These are phyloP conservation scores for Leccinellum albellum DNA, from an alignment of 768 basidiomycete genomes.

Conservation along the genomic window DNA sequence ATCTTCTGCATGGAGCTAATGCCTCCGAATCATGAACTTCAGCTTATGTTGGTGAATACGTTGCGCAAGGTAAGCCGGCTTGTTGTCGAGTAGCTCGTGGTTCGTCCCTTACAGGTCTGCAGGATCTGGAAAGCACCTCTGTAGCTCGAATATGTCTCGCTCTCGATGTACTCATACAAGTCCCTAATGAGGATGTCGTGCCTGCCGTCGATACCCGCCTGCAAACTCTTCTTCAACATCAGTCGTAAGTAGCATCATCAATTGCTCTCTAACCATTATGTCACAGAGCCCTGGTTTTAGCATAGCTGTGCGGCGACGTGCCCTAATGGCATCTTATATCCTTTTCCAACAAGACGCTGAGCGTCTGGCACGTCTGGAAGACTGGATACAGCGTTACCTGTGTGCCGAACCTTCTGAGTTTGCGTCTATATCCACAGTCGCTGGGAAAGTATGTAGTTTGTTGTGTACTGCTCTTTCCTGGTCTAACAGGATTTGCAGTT, in stretches of 20 bases:
- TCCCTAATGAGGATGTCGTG: conserved; percentile 61
- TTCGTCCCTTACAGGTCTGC: conserved; percentile 1
- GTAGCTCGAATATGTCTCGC: conserved; percentile 64
- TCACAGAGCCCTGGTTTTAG: conserved; percentile 34
- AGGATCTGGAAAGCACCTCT: conserved; percentile 70
- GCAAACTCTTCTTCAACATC: conserved; percentile 62
- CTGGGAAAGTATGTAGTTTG: conserved; percentile 21
- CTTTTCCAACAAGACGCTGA: conserved; percentile 47
- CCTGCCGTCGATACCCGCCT: conserved; percentile 72
- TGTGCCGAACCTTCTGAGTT: conserved; percentile 8
- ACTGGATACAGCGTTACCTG: conserved; percentile 13
- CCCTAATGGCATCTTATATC: conserved; percentile 54
- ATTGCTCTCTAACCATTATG: background rate
- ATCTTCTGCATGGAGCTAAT: conserved; percentile 74
- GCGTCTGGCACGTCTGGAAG: conserved; percentile 41
- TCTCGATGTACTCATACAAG: conserved; percentile 61
- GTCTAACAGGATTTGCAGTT: conserved; percentile 17
- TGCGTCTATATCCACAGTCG: conserved; percentile 7
- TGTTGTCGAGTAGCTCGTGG: background rate
- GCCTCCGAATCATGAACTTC: conserved; percentile 62
- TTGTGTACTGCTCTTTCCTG: background rate
- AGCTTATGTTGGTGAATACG: conserved; percentile 84
- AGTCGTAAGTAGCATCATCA: conserved; percentile 62
- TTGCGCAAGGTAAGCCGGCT: conserved; percentile 60
- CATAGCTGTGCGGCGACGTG: conserved; percentile 54